Conservation (phyloP, 2,329 filamentous ascomycete genomes). For the Aaosphaeria arxii region DNA sequence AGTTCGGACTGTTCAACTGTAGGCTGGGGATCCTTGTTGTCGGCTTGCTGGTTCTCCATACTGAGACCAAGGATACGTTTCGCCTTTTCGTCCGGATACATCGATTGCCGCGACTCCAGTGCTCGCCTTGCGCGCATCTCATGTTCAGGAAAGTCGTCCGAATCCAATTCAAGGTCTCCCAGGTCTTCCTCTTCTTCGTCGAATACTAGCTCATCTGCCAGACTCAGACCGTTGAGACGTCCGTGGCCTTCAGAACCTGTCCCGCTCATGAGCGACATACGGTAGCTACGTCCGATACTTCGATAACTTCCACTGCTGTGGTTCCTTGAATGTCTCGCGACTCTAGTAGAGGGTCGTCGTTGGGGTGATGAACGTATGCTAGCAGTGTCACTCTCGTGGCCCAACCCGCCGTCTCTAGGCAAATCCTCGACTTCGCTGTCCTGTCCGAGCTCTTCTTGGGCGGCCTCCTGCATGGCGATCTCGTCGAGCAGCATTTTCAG, state of each 20-base stretch:
- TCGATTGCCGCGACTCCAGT: conserved; percentile 41
- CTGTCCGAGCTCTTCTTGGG: conserved; percentile 30
- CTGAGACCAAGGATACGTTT: conserved; percentile 45
- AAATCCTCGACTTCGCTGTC: conserved; percentile 63
- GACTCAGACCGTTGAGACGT: conserved; percentile 66
- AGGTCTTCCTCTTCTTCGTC: conserved; percentile 68
- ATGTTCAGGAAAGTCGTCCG: conserved; percentile 56
- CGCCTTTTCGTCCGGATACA: conserved; percentile 43
- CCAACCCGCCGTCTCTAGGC: conserved; percentile 56
- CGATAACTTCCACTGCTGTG: conserved; percentile 51
- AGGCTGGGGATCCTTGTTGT: conserved; percentile 17
- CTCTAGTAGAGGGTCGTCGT: conserved; percentile 46
- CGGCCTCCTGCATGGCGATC: conserved; percentile 66
- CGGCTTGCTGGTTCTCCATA: conserved; percentile 20
- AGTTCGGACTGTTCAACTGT: conserved; percentile 20
- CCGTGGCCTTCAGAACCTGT: conserved; percentile 49
- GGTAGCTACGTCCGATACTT: conserved; percentile 56
- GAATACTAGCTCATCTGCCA: conserved; percentile 89
- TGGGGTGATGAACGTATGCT: conserved; percentile 64
- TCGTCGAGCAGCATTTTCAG: conserved; percentile 84
- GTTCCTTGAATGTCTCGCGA: conserved; percentile 57
- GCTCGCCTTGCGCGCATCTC: conserved; percentile 38
- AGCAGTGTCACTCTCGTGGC: conserved; percentile 62
- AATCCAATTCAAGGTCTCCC: conserved; percentile 59
- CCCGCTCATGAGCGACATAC: conserved; percentile 69